These are phyloP conservation scores for Fusarium solani-melongenae DNA, from an alignment of 2,329 filamentous ascomycete species.

Conservation along the genomic window DNA sequence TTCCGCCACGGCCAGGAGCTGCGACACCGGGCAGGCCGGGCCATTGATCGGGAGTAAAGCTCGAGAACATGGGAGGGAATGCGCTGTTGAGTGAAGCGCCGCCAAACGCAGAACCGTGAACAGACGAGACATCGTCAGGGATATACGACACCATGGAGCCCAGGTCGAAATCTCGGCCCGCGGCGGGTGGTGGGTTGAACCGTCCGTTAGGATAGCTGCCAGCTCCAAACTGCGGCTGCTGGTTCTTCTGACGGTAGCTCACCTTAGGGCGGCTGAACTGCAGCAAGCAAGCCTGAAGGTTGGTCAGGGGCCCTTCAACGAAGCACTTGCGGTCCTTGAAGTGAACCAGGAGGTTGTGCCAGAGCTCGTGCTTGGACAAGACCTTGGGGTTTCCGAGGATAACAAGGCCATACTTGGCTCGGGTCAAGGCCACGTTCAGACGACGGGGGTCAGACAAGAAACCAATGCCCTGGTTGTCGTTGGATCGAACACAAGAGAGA, in stretches of 20 bases:
- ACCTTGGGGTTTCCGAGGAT: conserved; percentile 99
- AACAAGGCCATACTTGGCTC: conserved; percentile 95
- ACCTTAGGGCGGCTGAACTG: conserved; percentile 96
- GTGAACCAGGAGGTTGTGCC: conserved; percentile 94
- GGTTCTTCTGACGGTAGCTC: conserved; percentile 89
- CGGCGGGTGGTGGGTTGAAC: conserved; percentile 55
- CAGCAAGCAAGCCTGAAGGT: conserved; percentile 93
- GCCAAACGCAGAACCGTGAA: conserved; percentile 91
- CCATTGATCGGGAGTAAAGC: conserved; percentile 90
- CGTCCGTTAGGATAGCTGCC: conserved; percentile 54
- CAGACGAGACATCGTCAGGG: conserved; percentile 94
- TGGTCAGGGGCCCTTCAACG: conserved; percentile 93
- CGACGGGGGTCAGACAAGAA: conserved; percentile 98
- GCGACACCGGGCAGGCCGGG: conserved; percentile 78
- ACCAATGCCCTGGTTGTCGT: conserved; percentile 98
- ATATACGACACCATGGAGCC: conserved; percentile 96
- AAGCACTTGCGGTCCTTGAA: conserved; percentile 98
- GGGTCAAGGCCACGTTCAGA: conserved; percentile 95
- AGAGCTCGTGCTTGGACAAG: conserved; percentile 95
- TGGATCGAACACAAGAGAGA: conserved; percentile 95
- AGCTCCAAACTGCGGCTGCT: conserved; percentile 71
- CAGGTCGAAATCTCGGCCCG: conserved; percentile 73
- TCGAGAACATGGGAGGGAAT: conserved; percentile 95
- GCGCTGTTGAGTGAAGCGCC: conserved; percentile 79
- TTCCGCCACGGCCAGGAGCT: conserved; percentile 71